Evolutionary conservation across 2,329 filamentous ascomycete species (phyloP).

Genomic region (Aureobasidium pullulans): DNA sequence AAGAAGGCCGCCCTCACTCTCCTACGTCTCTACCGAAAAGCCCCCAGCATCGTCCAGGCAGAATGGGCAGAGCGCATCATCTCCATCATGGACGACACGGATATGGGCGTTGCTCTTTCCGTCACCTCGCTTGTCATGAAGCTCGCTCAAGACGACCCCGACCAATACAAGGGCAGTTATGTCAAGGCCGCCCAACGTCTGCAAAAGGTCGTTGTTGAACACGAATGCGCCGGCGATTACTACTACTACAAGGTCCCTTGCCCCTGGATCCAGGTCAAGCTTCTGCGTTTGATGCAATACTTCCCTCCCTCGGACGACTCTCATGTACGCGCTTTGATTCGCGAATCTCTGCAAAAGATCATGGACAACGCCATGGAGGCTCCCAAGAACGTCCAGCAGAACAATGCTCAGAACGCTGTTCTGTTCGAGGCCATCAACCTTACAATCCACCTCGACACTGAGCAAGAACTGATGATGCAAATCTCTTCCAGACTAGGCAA

Average conservation of each 20-base stretch:
- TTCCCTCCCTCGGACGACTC: conserved; percentile 94
- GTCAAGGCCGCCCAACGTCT: conserved; percentile 84
- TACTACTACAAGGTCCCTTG: conserved; percentile 99
- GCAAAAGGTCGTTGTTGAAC: conserved; percentile 84
- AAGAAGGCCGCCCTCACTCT: conserved; percentile 96
- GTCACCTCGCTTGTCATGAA: conserved; percentile 95
- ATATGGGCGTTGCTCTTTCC: conserved; percentile 89
- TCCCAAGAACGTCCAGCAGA: conserved; percentile 98
- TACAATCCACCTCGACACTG: conserved; percentile 93
- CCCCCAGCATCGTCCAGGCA: conserved; percentile 84
- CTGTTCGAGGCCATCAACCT: conserved; percentile 98
- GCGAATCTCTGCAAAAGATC: conserved; percentile 84
- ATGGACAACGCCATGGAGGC: conserved; percentile 85
- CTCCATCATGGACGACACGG: conserved; percentile 94
- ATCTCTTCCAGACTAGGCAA: conserved; percentile 86
- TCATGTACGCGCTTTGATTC: conserved; percentile 83
- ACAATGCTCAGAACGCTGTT: conserved; percentile 96
- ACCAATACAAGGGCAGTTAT: conserved; percentile 89
- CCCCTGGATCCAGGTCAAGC: conserved; percentile 95
- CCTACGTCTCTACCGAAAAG: conserved; percentile 87
- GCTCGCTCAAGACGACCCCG: conserved; percentile 85
- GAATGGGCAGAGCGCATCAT: conserved; percentile 98
- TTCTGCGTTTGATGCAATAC: conserved; percentile 86
- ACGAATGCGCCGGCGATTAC: conserved; percentile 84
- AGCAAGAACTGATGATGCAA: conserved; percentile 90